Conservation (phyloP, 345 rosid genomes). For the Gossypium thurberi region DNA sequence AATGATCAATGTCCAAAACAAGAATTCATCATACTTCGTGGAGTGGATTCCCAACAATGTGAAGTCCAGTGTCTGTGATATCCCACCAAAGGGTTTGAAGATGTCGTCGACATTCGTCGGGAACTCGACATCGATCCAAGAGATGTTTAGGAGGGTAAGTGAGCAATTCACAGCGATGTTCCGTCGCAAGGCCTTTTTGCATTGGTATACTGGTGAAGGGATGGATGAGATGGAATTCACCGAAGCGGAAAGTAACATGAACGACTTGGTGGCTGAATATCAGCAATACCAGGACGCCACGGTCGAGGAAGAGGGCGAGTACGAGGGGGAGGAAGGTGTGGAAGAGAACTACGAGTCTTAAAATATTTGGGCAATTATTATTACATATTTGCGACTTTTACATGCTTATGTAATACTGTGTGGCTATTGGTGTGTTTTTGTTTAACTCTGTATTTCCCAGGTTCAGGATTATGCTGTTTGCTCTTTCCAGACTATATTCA, state of each 20-base stretch:
- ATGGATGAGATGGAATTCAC: slow-evolving; percentile 99
- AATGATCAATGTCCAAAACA: too few relatives aligned
- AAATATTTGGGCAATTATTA: background rate
- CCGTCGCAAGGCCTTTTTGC: slow-evolving; percentile 92
- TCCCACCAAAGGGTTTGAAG: slow-evolving; percentile 36
- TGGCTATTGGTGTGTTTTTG: background rate
- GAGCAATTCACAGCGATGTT: slow-evolving; percentile 97
- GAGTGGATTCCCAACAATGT: slow-evolving; percentile 78
- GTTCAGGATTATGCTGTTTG: background rate
- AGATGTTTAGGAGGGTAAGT: slow-evolving; percentile 96
- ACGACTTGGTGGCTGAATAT: slow-evolving; percentile 88
- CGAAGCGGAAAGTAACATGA: slow-evolving; percentile 97
- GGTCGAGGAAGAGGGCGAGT: slow-evolving; percentile 76
- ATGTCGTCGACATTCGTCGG: slow-evolving; percentile 38
- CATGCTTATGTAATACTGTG: background rate
- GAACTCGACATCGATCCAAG: slow-evolving; percentile 46
- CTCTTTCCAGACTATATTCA: background rate
- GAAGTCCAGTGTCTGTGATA: slow-evolving; percentile 43
- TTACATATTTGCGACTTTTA: background rate
- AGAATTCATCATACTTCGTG: too few relatives aligned
- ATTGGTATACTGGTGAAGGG: slow-evolving; percentile 96
- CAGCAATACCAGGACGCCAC: slow-evolving; percentile 97
- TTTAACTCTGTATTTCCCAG: background rate
- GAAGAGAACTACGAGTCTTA: slow-evolving; percentile 35
- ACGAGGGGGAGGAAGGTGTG: slow-evolving; percentile 33